Percentiles rank a stretch among this genome's conserved stretches.
Conservation (phyloP, 2,329 filamentous ascomycete genomes). For the Thielaviopsis musarum region DNA sequence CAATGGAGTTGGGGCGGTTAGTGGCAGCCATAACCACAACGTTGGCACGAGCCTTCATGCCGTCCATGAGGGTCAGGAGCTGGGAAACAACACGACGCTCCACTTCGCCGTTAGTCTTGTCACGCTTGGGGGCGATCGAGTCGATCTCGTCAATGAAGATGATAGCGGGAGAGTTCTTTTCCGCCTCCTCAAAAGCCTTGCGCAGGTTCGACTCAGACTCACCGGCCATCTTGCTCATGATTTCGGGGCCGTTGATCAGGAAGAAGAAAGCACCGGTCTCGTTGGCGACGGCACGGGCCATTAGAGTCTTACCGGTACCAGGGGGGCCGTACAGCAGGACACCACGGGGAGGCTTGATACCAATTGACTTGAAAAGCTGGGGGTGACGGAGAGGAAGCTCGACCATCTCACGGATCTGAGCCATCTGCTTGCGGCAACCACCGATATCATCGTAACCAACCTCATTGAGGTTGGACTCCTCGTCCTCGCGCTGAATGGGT, state of each 20-base stretch:
- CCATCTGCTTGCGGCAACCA: conserved; percentile 99
- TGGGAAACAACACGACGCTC: conserved; percentile 97
- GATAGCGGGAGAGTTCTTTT: conserved; percentile 98
- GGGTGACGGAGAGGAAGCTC: conserved; percentile 93
- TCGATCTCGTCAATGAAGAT: conserved; percentile 99
- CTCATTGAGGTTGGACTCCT: conserved; percentile 98
- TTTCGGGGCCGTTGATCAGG: conserved; percentile 96
- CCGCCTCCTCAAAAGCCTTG: conserved; percentile 98
- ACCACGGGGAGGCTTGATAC: conserved; percentile 97
- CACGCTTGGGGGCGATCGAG: conserved; percentile 97
- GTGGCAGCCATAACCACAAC: conserved; percentile 98
- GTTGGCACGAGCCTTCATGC: conserved; percentile 98
- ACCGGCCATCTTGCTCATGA: conserved; percentile 99
- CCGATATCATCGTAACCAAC: conserved; percentile 99
- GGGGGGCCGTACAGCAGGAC: conserved; percentile 93
- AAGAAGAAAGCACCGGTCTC: conserved; percentile 99
- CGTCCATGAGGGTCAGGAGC: conserved; percentile 94
- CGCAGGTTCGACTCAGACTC: conserved; percentile 96
- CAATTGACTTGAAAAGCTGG: conserved; percentile 98
- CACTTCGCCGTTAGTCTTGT: conserved; percentile 98
- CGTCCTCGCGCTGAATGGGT: conserved; percentile 86
- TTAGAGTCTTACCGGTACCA: conserved; percentile 97
- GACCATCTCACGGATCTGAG: conserved; percentile 96
- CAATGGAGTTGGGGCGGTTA: conserved; percentile 96
- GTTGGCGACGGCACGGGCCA: conserved; percentile 97